Percentiles rank a stretch among this genome's conserved stretches.
Conservation (phyloP, 495 filamentous ascomycete genomes). For the Bacidia rubella region DNA sequence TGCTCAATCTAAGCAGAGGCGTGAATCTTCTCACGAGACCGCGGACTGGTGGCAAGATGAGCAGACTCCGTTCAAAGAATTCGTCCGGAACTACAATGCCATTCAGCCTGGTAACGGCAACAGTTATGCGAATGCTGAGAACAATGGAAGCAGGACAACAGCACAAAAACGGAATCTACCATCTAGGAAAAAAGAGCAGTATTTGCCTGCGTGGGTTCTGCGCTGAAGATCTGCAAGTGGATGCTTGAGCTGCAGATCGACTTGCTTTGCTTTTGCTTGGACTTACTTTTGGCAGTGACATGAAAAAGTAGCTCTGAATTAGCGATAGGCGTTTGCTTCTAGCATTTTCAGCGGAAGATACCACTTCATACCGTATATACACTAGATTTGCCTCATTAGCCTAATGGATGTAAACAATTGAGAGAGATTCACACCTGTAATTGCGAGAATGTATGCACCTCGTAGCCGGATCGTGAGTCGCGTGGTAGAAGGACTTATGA, state of each 20-base stretch:
- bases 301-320: neutral
- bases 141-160: neutral
- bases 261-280: neutral
- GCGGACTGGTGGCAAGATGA: constrained; percentile 14
- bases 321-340: neutral
- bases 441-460: too few species aligned
- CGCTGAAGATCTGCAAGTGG: neutral
- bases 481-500: too few species aligned
- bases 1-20: neutral
- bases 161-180: neutral
- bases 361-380: neutral
- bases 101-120: constrained; percentile 17
- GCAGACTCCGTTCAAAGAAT: constrained; percentile 14
- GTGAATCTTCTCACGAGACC: neutral
- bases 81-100: constrained; percentile 7
- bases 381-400: neutral
- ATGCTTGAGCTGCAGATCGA: neutral
- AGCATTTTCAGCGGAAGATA: constrained; percentile 1
- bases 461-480: too few species aligned
- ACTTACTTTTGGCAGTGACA: neutral
- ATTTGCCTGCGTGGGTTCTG: neutral
- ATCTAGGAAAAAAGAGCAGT: neutral
- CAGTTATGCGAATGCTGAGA: constrained; percentile 9
- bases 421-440: neutral
- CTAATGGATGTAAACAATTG: neutral